Evolutionary conservation across 768 basidiomycete genomes (phyloP).

Genomic region (Boletus eberwhitei): DNA sequence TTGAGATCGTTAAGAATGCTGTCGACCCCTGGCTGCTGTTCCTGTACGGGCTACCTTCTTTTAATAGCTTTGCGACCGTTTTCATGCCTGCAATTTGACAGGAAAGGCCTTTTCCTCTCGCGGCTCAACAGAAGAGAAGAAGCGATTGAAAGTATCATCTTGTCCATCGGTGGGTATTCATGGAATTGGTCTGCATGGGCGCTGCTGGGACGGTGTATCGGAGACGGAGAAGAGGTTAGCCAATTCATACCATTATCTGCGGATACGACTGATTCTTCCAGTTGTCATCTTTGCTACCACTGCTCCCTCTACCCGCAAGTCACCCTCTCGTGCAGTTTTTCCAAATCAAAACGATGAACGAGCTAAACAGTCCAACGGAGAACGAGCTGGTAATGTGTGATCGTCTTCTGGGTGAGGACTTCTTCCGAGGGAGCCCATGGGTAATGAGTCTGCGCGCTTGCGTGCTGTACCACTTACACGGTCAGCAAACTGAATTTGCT

Average conservation of each 20-base stretch:
- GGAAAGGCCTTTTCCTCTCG: constrained; percentile 80
- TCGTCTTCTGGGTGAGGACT: constrained; percentile 62
- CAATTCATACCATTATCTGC: not conserved
- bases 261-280: constrained; percentile 22
- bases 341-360: constrained; percentile 85
- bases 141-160: constrained; percentile 76
- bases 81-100: constrained; percentile 30
- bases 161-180: constrained; percentile 73
- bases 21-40: constrained; percentile 83
- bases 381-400: constrained; percentile 80
- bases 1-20: constrained; percentile 53
- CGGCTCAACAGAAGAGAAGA: constrained; percentile 78
- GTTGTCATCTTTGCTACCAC: constrained; percentile 43
- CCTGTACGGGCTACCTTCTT: constrained; percentile 44
- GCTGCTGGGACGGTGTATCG: constrained; percentile 72
- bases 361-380: constrained; percentile 86
- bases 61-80: not conserved
- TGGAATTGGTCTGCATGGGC: constrained; percentile 98
- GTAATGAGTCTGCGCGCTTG: constrained; percentile 83
- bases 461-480: constrained; percentile 86
- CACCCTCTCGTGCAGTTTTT: constrained; percentile 67
- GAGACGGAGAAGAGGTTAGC: constrained; percentile 81
- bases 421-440: constrained; percentile 83
- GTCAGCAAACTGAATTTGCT: constrained; percentile 41
- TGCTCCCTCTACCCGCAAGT: constrained; percentile 46